Evolutionary conservation across 495 filamentous ascomycete genomes (phyloP), one percentile per base, ranked within the genome.

Genomic region (Penicillium turbatum): DNA sequence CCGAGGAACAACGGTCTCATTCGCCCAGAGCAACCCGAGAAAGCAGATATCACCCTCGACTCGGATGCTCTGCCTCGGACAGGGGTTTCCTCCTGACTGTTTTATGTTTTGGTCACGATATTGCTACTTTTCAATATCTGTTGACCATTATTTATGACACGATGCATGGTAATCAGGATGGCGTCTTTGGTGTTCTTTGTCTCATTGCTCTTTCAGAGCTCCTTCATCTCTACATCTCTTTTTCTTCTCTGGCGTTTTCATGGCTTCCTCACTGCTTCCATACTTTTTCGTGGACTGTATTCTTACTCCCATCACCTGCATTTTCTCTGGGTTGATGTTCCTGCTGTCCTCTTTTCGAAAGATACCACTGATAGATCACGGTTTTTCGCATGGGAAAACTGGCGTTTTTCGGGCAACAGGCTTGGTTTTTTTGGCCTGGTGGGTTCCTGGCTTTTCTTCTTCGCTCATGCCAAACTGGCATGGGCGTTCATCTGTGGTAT

Each of bases 351-450:
- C 49, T 61, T 61, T 56, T 56, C 45, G 54, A 60, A 57, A 67
- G 72, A 75, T 75, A 74, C 71, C 72, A 74, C 56, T 53, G 71
- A 72, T 75, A 75, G 71, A 75, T 57, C 53, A 62, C 54, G 60
- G 60, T 51, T 47, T 54, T 6, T 51, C 65, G 61, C 66, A 67
- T 69, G 48, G 43, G 50, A 43, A 56, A 62, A 56, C 53, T 63
- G 69, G 66, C 60, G 66, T 69, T 68, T 55, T 19, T 35, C 26
- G 36, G 36, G 41, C 35, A 32, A 36, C 24, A 12, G 26, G 42
- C 15, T 51, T 53, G 44, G 26, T 44, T 46, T 16, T 42, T 16
- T 41, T 21, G 10, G 48, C 19, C 29, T 31, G 21, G 12, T 27
- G 38, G 52, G 41, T 43, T 35, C 12, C 19, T 40, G 6, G 17